Evolutionary conservation across 2,329 filamentous ascomycete genomes (phyloP).

Genomic region (Colletotrichum lupini): DNA sequence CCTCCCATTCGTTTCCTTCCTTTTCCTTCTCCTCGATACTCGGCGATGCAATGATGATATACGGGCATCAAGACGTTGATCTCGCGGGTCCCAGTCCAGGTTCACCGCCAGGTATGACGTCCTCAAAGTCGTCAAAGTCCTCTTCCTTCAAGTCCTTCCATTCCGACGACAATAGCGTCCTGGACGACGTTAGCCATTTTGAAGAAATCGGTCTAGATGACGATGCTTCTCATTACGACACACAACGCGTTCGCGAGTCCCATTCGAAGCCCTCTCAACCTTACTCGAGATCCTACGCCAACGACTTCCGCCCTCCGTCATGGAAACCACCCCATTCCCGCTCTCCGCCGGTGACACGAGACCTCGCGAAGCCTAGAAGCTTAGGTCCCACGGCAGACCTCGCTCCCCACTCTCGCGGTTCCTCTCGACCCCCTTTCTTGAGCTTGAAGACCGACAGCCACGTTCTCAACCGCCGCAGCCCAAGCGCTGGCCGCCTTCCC

Average conservation of each 20-base stretch:
- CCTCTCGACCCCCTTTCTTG: conserved; percentile 56
- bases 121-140: conserved; percentile 90
- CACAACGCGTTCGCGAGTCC: conserved; percentile 42
- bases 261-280: conserved; percentile 40
- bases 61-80: conserved; percentile 36
- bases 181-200: conserved; percentile 84
- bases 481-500: conserved; percentile 54
- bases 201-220: conserved; percentile 93
- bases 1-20: conserved; percentile 1
- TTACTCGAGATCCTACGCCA: conserved; percentile 34
- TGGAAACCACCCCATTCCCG: conserved; percentile 33
- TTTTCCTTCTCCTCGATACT: neutral
- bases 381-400: conserved; percentile 3
- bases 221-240: conserved; percentile 48
- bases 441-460: conserved; percentile 54
- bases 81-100: conserved; percentile 32
- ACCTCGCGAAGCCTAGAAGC: conserved; percentile 40
- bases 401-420: conserved; percentile 17
- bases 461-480: conserved; percentile 63
- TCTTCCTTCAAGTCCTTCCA: conserved; percentile 83
- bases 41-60: conserved; percentile 36
- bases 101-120: conserved; percentile 81
- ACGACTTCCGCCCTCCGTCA: conserved; percentile 34
- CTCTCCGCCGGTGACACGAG: conserved; percentile 42
- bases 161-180: conserved; percentile 76